A percentile compares a stretch with the other conserved stretches of the same genome.
Evolutionary conservation across 108 stramenopile species (phyloP).

Genomic region (Cylindrotheca closterium): DNA sequence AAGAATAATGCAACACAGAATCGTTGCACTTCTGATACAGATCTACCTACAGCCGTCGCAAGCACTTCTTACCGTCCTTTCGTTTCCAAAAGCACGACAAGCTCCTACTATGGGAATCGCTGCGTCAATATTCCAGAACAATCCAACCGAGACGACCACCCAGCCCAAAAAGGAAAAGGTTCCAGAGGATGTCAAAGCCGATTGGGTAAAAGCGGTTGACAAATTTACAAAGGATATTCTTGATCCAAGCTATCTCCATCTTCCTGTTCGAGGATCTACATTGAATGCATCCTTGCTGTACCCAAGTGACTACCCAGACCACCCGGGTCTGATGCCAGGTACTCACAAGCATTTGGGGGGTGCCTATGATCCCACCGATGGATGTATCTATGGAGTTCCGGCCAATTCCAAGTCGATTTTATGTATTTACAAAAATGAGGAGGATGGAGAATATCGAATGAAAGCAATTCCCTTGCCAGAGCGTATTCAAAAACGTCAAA

Average conservation of each 20-base stretch:
- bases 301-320: constrained; percentile 27
- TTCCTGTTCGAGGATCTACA: constrained; percentile 44
- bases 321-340: constrained; percentile 46
- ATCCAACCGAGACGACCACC: neutral
- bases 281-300: constrained; percentile 42
- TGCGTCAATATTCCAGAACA: constrained; percentile 10
- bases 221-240: constrained; percentile 25
- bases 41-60: too few species aligned
- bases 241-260: constrained; percentile 33
- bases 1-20: too few species aligned
- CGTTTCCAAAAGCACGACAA: neutral
- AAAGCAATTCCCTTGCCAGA: constrained; percentile 60
- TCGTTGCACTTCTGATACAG: too few species aligned
- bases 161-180: neutral
- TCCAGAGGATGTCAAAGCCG: constrained; percentile 14
- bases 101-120: constrained; percentile 16
- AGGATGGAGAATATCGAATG: constrained; percentile 34
- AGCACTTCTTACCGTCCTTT: too few species aligned
- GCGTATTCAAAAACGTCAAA: constrained; percentile 39
- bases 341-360: constrained; percentile 79
- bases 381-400: constrained; percentile 78
- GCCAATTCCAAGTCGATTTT: constrained; percentile 59
- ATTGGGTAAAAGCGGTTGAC: constrained; percentile 33
- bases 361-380: constrained; percentile 65
- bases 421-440: constrained; percentile 44